Conservation (phyloP, 179 eudicot genomes). For the Vitellaria paradoxa region DNA sequence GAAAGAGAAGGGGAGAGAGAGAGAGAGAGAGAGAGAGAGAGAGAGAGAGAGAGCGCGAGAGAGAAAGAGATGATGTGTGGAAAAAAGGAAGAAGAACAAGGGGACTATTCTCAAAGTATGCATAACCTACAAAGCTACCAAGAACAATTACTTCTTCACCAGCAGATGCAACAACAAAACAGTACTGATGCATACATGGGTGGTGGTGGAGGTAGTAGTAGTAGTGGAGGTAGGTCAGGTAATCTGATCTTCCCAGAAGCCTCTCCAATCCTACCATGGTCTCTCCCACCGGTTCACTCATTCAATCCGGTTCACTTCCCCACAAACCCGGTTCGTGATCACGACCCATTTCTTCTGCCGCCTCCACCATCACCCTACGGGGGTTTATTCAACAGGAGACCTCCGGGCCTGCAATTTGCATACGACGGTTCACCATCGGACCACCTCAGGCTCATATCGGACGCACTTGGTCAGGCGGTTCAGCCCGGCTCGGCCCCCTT, state of each 20-base stretch:
- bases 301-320: no score
- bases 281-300: conserved; percentile 28
- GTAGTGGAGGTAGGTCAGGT: conserved; percentile 15
- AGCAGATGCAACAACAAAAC: conserved; percentile 37
- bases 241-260: conserved; percentile 25
- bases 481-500: conserved; percentile 59
- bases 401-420: conserved; percentile 47
- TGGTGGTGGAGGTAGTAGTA: no score
- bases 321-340: conserved; percentile 20
- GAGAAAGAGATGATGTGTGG: conserved; percentile 22
- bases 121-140: conserved; percentile 15
- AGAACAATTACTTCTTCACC: conserved; percentile 24
- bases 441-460: conserved; percentile 48
- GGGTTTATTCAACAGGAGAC: conserved; percentile 52
- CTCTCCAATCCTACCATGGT: conserved; percentile 56
- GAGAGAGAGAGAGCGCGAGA: background rate
- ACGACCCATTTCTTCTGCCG: conserved; percentile 47
- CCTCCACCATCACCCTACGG: conserved; percentile 40
- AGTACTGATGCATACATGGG: conserved; percentile 17
- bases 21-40: background rate
- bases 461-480: conserved; percentile 52
- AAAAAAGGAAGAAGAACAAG: conserved; percentile 25
- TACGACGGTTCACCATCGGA: conserved; percentile 54
- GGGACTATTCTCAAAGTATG: conserved; percentile 21
- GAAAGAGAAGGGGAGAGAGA: background rate